Evolutionary conservation across 768 basidiomycete genomes (phyloP), one percentile per base, ranked within the genome.

Genomic region (Mycena indigotica): DNA sequence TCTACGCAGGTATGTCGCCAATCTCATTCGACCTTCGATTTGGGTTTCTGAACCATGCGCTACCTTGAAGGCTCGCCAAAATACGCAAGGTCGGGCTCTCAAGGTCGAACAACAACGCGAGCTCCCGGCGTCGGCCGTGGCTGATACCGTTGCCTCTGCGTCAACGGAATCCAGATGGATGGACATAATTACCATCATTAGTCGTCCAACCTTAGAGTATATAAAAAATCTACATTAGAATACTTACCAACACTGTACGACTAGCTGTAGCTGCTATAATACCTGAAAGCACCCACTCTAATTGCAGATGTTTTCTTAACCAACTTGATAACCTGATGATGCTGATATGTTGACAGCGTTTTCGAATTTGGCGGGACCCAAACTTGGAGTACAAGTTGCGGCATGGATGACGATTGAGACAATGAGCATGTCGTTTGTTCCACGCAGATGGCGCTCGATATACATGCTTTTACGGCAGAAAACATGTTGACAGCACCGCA

Each of bases 1-100:
- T 4, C 74, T 92, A 21, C 81, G 89, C 63, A 87, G 79, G 79
- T 87, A 67, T 52, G 69, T 70, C 39, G n/a, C 28, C 46, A 50
- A 28, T 56, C 55, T 35, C 55, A 57, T 44, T 38, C 28, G 53
- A 50, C 49, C 51, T 23, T 32, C 45, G 38, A 55, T 29, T 28
- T 63, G 62, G 28, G 28, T 45, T 44, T 28, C 45, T 64, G 58
- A 39, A 41, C 38, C 51, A 57, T 35, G 10, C 17, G 32, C 29
- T 26, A 52, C 28, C 19, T 52, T 29, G 39, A 41, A 63, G 58
- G 54, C 71, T 81, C n/a, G 74, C 74, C 45, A 77, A 74, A 55
- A 80, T 80, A 65, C 73, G 80, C 52, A 79, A 76, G 63, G 73
- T 78, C 12, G 77, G 79, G 17, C 61, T 80, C 35, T 71, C 70